phyloP scores from a whole-genome alignment of 2,329 filamentous ascomycete species.

The Zasmidium cellare region DNA sequence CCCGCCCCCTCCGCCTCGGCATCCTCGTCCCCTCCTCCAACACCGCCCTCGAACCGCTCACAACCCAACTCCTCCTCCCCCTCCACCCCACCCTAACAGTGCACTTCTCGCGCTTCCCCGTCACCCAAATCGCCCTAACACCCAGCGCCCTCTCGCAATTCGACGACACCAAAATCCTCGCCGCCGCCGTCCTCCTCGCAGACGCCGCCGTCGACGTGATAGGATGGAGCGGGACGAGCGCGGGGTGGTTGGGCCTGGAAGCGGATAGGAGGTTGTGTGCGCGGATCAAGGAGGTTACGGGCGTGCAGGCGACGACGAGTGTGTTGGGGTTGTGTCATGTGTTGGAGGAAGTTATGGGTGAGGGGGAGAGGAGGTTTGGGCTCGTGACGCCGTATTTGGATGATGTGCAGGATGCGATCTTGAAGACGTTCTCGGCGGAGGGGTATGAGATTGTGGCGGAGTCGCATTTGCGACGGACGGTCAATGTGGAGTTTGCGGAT shows the following conservation, averaged over 20 bases:
- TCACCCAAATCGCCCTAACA: constrained; percentile 42
- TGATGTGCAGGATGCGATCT: constrained; percentile 42
- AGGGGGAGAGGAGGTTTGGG: constrained; percentile 32
- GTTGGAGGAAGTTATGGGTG: constrained; percentile 25
- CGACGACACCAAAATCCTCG: constrained; percentile 30
- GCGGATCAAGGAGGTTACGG: constrained; percentile 39
- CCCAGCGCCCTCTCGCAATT: constrained; percentile 36
- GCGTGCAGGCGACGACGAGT: constrained; percentile 44
- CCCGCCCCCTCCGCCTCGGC: constrained; percentile 30
- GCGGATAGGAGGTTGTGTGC: constrained; percentile 42
- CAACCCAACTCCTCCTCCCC: constrained; percentile 36
- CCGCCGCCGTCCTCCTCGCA: constrained; percentile 31
- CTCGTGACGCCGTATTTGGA: constrained; percentile 46
- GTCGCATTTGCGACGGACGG: constrained; percentile 36
- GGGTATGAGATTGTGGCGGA: constrained; percentile 38
- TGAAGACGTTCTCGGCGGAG: constrained; percentile 36
- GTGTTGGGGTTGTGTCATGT: constrained; percentile 43
- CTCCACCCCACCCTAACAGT: constrained; percentile 37
- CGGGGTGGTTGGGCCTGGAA: constrained; percentile 24
- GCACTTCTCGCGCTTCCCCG: constrained; percentile 46
- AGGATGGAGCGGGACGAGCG: constrained; percentile 35
- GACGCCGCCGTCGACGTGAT: constrained; percentile 34
- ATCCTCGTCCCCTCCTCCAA: constrained; percentile 49
- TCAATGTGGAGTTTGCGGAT: constrained; percentile 42
- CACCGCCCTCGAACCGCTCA: constrained; percentile 47